Conservation (phyloP, 768 basidiomycete species). For the Paxillus rubicundulus region DNA sequence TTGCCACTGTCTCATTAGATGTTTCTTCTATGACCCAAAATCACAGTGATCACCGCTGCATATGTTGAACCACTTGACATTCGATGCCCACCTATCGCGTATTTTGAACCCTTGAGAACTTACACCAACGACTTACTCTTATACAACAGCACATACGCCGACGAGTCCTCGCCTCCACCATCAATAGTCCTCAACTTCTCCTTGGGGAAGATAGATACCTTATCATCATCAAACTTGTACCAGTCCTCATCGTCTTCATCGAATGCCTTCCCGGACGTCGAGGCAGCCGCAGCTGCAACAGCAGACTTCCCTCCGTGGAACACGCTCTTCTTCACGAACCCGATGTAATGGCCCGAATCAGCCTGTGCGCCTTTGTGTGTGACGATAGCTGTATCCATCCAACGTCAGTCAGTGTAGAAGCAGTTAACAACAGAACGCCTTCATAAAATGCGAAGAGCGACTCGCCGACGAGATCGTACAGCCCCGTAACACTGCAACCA, state of each 20-base stretch:
- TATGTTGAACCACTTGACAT: slow-evolving; percentile 10
- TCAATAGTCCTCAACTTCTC: slow-evolving; percentile 85
- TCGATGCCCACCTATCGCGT: slow-evolving; percentile 12
- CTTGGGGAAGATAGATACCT: slow-evolving; percentile 79
- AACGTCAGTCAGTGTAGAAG: not conserved
- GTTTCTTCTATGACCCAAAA: slow-evolving; percentile 2
- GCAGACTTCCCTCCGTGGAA: slow-evolving; percentile 42
- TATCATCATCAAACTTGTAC: slow-evolving; percentile 98
- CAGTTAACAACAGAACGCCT: slow-evolving; percentile 1
- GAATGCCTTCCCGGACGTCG: slow-evolving; percentile 16
- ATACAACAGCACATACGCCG: slow-evolving; percentile 88
- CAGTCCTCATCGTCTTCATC: slow-evolving; percentile 75
- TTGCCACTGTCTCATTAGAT: slow-evolving; percentile 13
- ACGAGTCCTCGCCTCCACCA: slow-evolving; percentile 89
- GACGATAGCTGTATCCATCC: slow-evolving; percentile 67
- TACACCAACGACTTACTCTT: slow-evolving; percentile 53
- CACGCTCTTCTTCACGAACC: slow-evolving; percentile 78
- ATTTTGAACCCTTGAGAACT: not conserved
- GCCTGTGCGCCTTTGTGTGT: slow-evolving; percentile 97
- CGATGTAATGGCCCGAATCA: slow-evolving; percentile 95
- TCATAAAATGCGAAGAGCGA: slow-evolving; percentile 8
- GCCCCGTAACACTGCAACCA: slow-evolving; percentile 72
- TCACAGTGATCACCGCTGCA: slow-evolving; percentile 2
- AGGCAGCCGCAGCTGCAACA: slow-evolving; percentile 2
- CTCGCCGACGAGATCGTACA: slow-evolving; percentile 92